Base-by-base conservation (phyloP, 75 land plant genomes). In the Selaginella tamariscina region DNA sequence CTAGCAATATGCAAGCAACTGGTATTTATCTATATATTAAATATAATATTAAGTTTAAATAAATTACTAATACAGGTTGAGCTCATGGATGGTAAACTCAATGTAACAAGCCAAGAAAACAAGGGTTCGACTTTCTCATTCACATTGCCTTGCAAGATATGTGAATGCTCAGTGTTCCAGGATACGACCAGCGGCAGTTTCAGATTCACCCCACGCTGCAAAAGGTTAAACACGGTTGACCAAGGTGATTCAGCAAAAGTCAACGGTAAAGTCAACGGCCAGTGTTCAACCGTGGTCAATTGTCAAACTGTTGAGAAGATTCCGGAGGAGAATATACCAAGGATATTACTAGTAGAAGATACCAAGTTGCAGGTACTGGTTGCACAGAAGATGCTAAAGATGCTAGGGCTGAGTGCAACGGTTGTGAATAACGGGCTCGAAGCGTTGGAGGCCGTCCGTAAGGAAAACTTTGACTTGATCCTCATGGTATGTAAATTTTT, bases 1-100 rank as follows among this genome's bases (percentile, higher is more conserved):
- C 77, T 89, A 0, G 95, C 95, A 68, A 89, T 89, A 33, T 89
- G 95, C 80, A 89, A 89, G 72, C 84, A 89, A 65, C 76, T 89
- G 90, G 95, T 89, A 63, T 76, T 57, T 32, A 69, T n/a, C n/a
- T n/a, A n/a, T 24, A 54, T 56, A 24, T 56, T 27, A 22, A 24
- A 1, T 27, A 18, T 27, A 1, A 13, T 8, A 1, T 1, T 27
- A 27, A 2, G 27, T 27, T 64, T 64, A 1, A 1, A 24, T 2
- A 27, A 56, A 2, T 56, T 24, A 56, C 15, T 18, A 44, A 13
- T 28, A 23, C 72, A 89, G 95, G 95, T 89, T 32, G 95, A 86
- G 75, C 78, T 89, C 68, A 89, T 89, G 90, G 89, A 85, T 2
- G 95, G 95, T 24, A 69, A 73, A 30, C 71, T 89, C 11, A 80